phyloP scores from a whole-genome alignment of 1,284 basidiomycete species.

The Anthracocystis setariae region DNA sequence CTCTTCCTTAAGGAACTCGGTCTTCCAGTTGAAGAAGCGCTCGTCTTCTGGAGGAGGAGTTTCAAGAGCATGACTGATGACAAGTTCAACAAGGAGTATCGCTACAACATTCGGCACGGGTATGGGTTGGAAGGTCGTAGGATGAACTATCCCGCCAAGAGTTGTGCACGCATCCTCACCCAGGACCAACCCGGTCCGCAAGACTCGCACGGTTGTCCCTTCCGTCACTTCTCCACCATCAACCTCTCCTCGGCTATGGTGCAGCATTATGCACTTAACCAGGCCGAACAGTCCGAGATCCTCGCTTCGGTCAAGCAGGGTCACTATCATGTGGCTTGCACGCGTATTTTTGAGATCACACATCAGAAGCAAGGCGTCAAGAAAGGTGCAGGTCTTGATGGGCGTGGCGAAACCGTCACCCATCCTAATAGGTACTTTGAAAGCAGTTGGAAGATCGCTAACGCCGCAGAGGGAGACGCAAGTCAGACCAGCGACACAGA shows the following conservation, averaged over 20 bases:
- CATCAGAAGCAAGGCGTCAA: constrained; percentile 78
- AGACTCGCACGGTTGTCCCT: constrained; percentile 92
- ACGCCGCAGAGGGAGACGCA: constrained; percentile 14
- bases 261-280: constrained; percentile 76
- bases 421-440: constrained; percentile 88
- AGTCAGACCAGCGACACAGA: constrained; percentile 21
- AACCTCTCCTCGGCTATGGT: constrained; percentile 84
- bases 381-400: constrained; percentile 85
- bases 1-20: constrained; percentile 91
- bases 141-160: constrained; percentile 92
- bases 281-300: constrained; percentile 86
- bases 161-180: constrained; percentile 89
- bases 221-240: constrained; percentile 86
- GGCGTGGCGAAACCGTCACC: constrained; percentile 85
- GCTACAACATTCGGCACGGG: constrained; percentile 95
- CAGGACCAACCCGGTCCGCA: constrained; percentile 78
- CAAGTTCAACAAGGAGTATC: constrained; percentile 97
- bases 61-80: constrained; percentile 83
- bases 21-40: constrained; percentile 91
- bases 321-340: constrained; percentile 96
- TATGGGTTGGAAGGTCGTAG: constrained; percentile 94
- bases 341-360: constrained; percentile 93
- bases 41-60: constrained; percentile 90
- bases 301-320: constrained; percentile 80
- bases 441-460: constrained; percentile 67